Percentiles rank a stretch among this genome's conserved stretches.
Conservation (phyloP, 2,329 filamentous ascomycete genomes). For the Whalleya microplaca region DNA sequence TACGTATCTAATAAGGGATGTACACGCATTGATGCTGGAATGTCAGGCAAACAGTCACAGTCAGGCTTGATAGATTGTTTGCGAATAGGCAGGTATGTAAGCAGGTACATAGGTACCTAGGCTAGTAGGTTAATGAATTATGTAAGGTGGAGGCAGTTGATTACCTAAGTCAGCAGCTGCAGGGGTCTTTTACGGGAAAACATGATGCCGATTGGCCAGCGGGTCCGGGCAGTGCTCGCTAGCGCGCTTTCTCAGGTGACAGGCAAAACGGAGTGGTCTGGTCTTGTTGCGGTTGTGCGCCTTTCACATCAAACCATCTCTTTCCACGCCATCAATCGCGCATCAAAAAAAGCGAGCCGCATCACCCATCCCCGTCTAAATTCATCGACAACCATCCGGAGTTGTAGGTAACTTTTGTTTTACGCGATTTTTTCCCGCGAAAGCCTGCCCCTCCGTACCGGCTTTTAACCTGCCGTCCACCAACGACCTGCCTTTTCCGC, state of each 20-base stretch:
- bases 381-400: constrained; percentile 62
- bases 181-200: constrained; percentile 10
- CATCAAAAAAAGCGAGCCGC: constrained; percentile 57
- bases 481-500: constrained; percentile 34
- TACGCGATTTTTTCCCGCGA: constrained; percentile 57
- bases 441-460: constrained; percentile 44
- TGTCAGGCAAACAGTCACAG: no score
- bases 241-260: constrained; percentile 37
- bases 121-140: background rate
- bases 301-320: constrained; percentile 40
- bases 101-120: background rate
- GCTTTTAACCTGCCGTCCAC: constrained; percentile 36
- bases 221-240: constrained; percentile 15
- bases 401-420: constrained; percentile 55
- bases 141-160: no score
- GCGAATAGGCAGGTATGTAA: no score
- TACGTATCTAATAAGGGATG: no score
- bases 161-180: background rate
- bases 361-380: constrained; percentile 62
- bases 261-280: constrained; percentile 35
- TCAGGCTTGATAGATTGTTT: no score
- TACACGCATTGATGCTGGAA: no score
- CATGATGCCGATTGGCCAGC: constrained; percentile 23
- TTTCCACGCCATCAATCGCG: constrained; percentile 54
- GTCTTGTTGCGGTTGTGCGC: constrained; percentile 38